Conservation (phyloP, 2,329 filamentous ascomycete species). For the Hirsutella minnesotensis region DNA sequence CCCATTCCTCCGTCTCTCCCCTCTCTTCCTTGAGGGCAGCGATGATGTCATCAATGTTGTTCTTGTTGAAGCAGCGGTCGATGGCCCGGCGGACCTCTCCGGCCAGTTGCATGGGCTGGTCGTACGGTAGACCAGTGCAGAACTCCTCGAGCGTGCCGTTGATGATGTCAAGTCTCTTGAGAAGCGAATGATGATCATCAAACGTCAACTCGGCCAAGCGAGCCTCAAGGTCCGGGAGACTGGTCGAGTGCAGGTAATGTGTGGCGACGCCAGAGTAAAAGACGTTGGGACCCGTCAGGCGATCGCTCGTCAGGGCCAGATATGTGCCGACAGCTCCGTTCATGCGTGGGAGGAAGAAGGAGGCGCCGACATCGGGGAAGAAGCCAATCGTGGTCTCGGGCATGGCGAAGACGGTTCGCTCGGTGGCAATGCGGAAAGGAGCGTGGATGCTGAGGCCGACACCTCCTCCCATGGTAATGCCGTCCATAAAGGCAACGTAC, state of each 20-base stretch:
- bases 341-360: conserved; percentile 88
- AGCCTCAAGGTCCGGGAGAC: conserved; percentile 67
- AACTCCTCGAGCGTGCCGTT: conserved; percentile 88
- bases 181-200: conserved; percentile 56
- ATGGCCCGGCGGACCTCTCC: conserved; percentile 68
- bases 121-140: conserved; percentile 69
- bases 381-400: conserved; percentile 97
- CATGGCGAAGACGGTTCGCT: conserved; percentile 94
- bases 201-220: conserved; percentile 86
- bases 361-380: conserved; percentile 95
- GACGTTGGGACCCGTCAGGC: conserved; percentile 68
- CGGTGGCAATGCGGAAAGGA: conserved; percentile 91
- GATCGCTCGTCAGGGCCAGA: conserved; percentile 81
- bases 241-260: conserved; percentile 89
- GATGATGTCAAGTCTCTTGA: conserved; percentile 58
- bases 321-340: conserved; percentile 83
- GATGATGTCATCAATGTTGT: conserved; percentile 60
- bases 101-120: conserved; percentile 53
- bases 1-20: conserved; percentile 57
- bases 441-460: conserved; percentile 91
- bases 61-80: conserved; percentile 67
- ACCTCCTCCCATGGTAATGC: conserved; percentile 95
- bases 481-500: conserved; percentile 92
- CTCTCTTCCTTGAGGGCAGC: conserved; percentile 45
- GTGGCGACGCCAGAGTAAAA: conserved; percentile 90